Base-by-base conservation (phyloP, 305 asterid genomes). In the Striga hermonthica region DNA sequence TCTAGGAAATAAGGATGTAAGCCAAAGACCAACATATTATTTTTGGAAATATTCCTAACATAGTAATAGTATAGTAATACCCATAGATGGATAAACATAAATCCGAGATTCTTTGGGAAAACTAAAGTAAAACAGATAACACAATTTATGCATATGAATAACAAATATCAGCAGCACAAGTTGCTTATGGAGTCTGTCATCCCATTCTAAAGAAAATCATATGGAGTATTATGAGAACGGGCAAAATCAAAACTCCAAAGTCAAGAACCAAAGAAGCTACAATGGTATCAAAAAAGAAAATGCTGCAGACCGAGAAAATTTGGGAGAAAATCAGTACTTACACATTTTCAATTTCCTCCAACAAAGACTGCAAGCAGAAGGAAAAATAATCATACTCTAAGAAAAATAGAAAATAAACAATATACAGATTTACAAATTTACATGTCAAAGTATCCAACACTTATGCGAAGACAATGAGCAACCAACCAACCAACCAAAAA, bases 311-410 rank as follows among this genome's bases (percentile, higher is more conserved):
- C 31, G 31, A 22, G 31, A 39, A 39, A 39, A 39, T 8, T 39
- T 1, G 44, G 44, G 9, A 4, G 9, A 39, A 39, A 8, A 39
- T 39, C 8, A 39, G 6, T 80, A 86, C 97, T 90, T 84, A 86
- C 97, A 77, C 97, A 90, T 70, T 90, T 90, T 96, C 97, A 90
- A 67, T 90, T 90, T 61, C 97, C 97, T 57, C 97, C 97, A 74
- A 90, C 97, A 64, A 90, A 86, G 86, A 90, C 97, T 90, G 97
- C 91, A 84, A 75, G 66, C 67, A 62, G 66, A 70, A 72, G 8
- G 54, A 4, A 52, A 61, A 45, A 60, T 31, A 66, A 74, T 76
- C 48, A 70, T 37, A 53, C 56, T 50, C 5, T 12, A 0, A 39
- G 69, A 65, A 76, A 52, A 15, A 15, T 57, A 22, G n/a, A 39